Base-by-base conservation (phyloP, 2,329 filamentous ascomycete genomes). In the Tolypocladium nubicola region DNA sequence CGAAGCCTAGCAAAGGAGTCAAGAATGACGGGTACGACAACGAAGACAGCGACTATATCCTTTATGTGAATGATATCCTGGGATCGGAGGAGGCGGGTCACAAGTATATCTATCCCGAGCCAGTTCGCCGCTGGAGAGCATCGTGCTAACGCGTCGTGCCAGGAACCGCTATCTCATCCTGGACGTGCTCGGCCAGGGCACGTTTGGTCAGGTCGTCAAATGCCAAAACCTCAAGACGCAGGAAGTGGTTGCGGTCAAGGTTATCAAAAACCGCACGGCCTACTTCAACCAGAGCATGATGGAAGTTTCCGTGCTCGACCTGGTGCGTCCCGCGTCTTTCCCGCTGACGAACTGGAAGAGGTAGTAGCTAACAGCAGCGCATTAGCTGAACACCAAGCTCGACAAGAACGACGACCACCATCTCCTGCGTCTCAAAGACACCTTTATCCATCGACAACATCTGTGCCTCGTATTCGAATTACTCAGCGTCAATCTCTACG, bases 261-360 rank as follows among this genome's bases (percentile, higher is more conserved):
- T 99, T 56, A 94, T 99, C 76, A 99, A 99, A 76, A 99, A 99
- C 73, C 87, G 93, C 67, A 99, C 94, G 1, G 94, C 94, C 41
- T 99, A 99, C 73, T 99, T 99, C 78, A 99, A 99, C 70, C 94
- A 99, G 73, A 97, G 94, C 73, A 99, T 99, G 94, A 99, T 99
- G 94, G 94, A 99, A 71, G 94, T 99, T 38, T 99, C 94, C 1
- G 94, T 99, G 30, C 79, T 99, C 58, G 94, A 99, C 73, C 71
- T 99, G 79, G 90, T 95, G 79, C 58, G 83, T 65, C 23, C 19
- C 39, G 21, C n/a, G 10, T 23, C 41, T 11, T 23, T 26, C 38
- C 11, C 9, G 37, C 33, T 16, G n/a, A 43, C 30, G 7, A 54
- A 30, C 33, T 26, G 16, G 30, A 21, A 16, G 38, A n/a, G 40